These are phyloP conservation scores for Alternaria ventricosa DNA, from an alignment of 2,329 filamentous ascomycete genomes.

Conservation along the genomic window DNA sequence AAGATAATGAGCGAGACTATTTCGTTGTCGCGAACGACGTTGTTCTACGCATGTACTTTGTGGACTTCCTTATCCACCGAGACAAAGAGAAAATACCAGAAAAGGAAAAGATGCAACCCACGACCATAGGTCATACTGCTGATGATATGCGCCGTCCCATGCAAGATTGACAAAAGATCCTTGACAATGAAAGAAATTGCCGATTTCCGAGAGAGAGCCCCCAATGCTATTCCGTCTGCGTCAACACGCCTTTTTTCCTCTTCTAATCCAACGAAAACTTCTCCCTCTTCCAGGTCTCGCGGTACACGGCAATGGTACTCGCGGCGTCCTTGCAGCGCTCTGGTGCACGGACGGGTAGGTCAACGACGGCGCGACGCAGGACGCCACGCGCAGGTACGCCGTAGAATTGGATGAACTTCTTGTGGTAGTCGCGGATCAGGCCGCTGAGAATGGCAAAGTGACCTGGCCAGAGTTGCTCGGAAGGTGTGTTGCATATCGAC, in stretches of 20 bases:
- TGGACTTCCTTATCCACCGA: neutral
- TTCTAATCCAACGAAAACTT: conserved; percentile 25
- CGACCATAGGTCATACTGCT: conserved; percentile 11
- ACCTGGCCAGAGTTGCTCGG: conserved; percentile 56
- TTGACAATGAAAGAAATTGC: neutral
- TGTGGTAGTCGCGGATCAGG: conserved; percentile 68
- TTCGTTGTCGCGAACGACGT: neutral
- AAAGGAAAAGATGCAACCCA: neutral
- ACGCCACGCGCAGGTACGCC: conserved; percentile 77
- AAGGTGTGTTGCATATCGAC: conserved; percentile 76
- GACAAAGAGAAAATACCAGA: neutral
- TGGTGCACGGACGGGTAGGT: conserved; percentile 64
- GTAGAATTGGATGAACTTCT: conserved; percentile 80
- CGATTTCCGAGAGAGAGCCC: neutral
- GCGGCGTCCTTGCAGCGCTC: conserved; percentile 34
- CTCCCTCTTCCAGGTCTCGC: conserved; percentile 41
- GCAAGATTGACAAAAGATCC: conserved; percentile 1
- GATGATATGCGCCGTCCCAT: conserved; percentile 4
- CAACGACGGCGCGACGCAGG: conserved; percentile 73
- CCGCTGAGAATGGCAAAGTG: conserved; percentile 60
- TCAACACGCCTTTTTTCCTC: neutral
- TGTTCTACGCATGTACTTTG: neutral
- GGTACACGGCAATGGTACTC: conserved; percentile 37
- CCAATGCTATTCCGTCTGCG: neutral
- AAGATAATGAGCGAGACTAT: neutral